phyloP scores from a whole-genome alignment of 2,329 filamentous ascomycete genomes.

The Botrytis paeoniae region DNA sequence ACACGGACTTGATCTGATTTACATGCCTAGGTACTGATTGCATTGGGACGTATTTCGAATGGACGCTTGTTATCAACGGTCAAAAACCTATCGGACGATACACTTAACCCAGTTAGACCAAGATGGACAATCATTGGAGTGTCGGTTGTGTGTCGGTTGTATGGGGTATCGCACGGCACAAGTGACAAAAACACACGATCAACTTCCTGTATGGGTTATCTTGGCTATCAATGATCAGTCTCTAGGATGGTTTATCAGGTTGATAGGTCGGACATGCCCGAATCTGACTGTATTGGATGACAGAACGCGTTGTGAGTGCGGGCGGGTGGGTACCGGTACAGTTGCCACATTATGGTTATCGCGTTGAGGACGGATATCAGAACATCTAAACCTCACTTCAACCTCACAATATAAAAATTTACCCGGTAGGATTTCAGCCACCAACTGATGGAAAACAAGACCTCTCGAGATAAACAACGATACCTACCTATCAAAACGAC shows the following conservation, averaged over 20 bases:
- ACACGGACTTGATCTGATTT: neutral
- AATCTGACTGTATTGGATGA: neutral
- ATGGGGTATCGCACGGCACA: neutral
- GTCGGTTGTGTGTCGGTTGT: neutral
- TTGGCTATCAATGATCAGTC: neutral
- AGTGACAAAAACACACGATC: neutral
- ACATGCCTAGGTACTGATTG: neutral
- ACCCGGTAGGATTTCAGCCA: neutral
- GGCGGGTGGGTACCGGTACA: neutral
- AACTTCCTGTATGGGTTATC: neutral
- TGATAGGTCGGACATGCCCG: neutral
- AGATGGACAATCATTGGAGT: neutral
- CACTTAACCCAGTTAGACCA: neutral
- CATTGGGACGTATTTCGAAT: neutral
- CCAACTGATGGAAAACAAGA: neutral
- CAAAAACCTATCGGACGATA: neutral
- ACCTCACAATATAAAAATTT: neutral
- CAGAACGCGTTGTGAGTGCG: neutral
- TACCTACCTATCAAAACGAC: neutral
- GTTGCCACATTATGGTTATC: neutral
- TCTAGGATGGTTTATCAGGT: conserved; percentile 8
- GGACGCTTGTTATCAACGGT: neutral
- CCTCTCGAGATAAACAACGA: neutral
- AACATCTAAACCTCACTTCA: neutral
- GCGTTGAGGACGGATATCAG: neutral